A percentile compares a stretch with the other conserved stretches of the same genome.
Evolutionary conservation across 2,329 filamentous ascomycete genomes (phyloP).

Genomic region (Cladophialophora psammophila): DNA sequence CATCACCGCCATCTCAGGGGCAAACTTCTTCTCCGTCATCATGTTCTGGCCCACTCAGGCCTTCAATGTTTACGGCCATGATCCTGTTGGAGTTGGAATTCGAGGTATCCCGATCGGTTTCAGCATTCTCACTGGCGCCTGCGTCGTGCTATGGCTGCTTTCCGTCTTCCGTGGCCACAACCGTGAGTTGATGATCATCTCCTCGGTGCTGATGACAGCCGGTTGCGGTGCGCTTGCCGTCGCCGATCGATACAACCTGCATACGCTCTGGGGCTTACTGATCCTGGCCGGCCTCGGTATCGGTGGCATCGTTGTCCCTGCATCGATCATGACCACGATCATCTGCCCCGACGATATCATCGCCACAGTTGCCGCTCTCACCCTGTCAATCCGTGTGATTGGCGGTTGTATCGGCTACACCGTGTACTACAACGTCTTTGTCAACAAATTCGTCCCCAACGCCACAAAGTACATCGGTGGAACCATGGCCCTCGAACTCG

Average conservation of each 20-base stretch:
- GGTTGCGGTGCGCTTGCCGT: slow-evolving; percentile 63
- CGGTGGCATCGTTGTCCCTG: slow-evolving; percentile 72
- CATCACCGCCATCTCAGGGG: slow-evolving; percentile 66
- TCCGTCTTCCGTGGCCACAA: slow-evolving; percentile 66
- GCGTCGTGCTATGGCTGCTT: slow-evolving; percentile 65
- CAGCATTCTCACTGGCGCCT: slow-evolving; percentile 67
- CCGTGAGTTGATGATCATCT: slow-evolving; percentile 65
- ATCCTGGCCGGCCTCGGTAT: slow-evolving; percentile 69
- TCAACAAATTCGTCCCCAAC: slow-evolving; percentile 55
- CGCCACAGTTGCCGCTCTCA: slow-evolving; percentile 72
- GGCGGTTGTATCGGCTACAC: slow-evolving; percentile 71
- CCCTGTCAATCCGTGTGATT: slow-evolving; percentile 72
- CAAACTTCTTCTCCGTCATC: slow-evolving; percentile 64
- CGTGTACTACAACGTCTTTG: slow-evolving; percentile 62
- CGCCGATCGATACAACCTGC: slow-evolving; percentile 61
- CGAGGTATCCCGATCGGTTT: slow-evolving; percentile 71
- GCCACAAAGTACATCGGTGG: slow-evolving; percentile 59
- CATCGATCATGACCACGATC: slow-evolving; percentile 72
- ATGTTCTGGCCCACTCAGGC: slow-evolving; percentile 70
- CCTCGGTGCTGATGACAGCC: slow-evolving; percentile 70
- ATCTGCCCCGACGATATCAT: slow-evolving; percentile 74
- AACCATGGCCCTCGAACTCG: slow-evolving; percentile 57
- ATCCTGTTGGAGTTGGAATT: slow-evolving; percentile 69
- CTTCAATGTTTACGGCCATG: slow-evolving; percentile 72
- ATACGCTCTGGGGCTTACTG: slow-evolving; percentile 64